Evolutionary conservation across 106 monocot species (phyloP), one percentile per base, ranked within the genome.

Genomic region (Dactylorhiza incarnata): DNA sequence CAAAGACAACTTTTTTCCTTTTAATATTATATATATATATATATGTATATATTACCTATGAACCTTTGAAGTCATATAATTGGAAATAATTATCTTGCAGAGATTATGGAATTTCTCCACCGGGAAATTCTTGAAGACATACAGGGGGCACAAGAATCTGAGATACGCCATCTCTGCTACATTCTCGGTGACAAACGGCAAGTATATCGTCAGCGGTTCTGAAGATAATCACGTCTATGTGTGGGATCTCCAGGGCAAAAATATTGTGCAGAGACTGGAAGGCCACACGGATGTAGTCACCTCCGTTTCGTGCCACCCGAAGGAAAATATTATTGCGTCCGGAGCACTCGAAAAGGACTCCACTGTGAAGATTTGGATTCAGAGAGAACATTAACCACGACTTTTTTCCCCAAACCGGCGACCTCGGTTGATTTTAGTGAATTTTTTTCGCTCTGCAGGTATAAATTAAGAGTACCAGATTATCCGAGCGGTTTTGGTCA

Each of bases 121-220:
- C 17, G 69, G 45, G 17, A 69, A 69, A 45, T 69, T 69, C 25
- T 69, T 69, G 69, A 69, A 69, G 69, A 45, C 69, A 45, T 69
- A 69, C 69, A 69, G 11, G 25, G 69, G 69, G 6, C 69, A 69
- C 45, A 45, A 44, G 45, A 69, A 69, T 25, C 45, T 43, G 16
- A 46, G 69, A 69, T 69, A 69, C 2, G 45, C 46, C 45, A 69
- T 69, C 45, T 69, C 69, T 17, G 45, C 69, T 69, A 45, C 69
- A 69, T 69, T 69, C 45, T 69, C 69, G 1, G 45, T 69, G n/a
- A 69, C 69, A 69, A 69, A 69, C 43, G 69, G 69, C 45, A 69
- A 46, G 45, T 45, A 17, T 10, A 69, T 69, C n/a, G 45, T 46
- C 37, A 69, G 69, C 9, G 69, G 45, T 45, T 69, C 69, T 1